A percentile compares a stretch with the other conserved stretches of the same genome.
Evolutionary conservation across 2,329 filamentous ascomycete genomes (phyloP).

Genomic region (Aspergillus piperis): DNA sequence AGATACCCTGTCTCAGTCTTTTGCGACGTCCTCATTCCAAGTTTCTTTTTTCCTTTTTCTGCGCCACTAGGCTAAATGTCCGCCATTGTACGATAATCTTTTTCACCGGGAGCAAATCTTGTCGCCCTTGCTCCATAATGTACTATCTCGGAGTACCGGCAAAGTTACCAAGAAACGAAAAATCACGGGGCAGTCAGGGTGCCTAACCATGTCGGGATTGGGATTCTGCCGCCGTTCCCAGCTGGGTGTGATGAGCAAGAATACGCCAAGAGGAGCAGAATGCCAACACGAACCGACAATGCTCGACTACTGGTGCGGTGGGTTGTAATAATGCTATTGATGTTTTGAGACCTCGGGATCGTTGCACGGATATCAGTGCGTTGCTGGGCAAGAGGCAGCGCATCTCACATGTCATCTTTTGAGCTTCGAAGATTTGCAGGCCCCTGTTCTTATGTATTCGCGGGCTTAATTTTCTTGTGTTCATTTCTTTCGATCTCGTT

Average conservation of each 20-base stretch:
- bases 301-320: conserved; percentile 19
- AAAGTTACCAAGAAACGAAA: conserved; percentile 16
- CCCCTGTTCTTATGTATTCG: conserved; percentile 3
- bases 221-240: conserved; percentile 3
- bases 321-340: conserved; percentile 22
- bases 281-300: conserved; percentile 19
- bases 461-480: conserved; percentile 7
- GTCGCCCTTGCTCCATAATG: conserved; percentile 30
- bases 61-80: conserved; percentile 36
- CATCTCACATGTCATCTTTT: conserved; percentile 1
- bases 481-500: conserved; percentile 3
- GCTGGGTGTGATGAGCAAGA: conserved; percentile 11
- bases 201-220: conserved; percentile 2
- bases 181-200: conserved; percentile 12
- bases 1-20: conserved; percentile 41
- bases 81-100: conserved; percentile 51
- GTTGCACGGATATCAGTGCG: conserved; percentile 22
- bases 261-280: conserved; percentile 11
- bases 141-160: conserved; percentile 24
- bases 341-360: conserved; percentile 13
- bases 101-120: conserved; percentile 30
- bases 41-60: conserved; percentile 34
- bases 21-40: conserved; percentile 41
- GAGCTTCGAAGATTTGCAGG: conserved; percentile 7
- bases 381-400: conserved; percentile 11